Conservation (phyloP, 1,284 basidiomycete genomes). For the Puccinia coronata region DNA sequence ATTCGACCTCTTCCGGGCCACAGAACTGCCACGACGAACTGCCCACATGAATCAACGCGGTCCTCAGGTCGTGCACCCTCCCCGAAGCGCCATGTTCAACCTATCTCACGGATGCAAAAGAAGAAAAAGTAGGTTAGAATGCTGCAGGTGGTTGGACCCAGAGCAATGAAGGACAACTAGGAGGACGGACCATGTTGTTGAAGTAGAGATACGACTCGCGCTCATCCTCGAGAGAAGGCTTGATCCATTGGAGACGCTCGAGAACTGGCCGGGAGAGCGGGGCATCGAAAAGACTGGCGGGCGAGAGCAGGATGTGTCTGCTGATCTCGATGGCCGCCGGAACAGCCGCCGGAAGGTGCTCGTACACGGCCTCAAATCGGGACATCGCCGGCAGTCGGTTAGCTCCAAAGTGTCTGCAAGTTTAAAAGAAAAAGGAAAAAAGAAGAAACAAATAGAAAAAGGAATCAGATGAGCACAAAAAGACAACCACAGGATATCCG, state of each 20-base stretch:
- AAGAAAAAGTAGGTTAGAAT: not conserved
- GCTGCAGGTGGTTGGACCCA: too few species aligned
- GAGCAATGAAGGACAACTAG: not conserved
- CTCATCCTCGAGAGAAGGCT: constrained; percentile 8
- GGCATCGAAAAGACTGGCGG: not conserved
- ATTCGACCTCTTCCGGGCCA: not conserved
- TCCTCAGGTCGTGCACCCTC: not conserved
- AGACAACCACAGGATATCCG: too few species aligned
- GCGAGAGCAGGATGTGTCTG: constrained; percentile 10
- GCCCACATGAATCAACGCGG: not conserved
- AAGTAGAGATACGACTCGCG: constrained; percentile 15
- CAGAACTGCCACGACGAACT: constrained; percentile 11
- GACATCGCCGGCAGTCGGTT: too few species aligned
- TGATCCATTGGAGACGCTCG: constrained; percentile 19
- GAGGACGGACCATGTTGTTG: constrained; percentile 13
- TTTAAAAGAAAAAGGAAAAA: too few species aligned
- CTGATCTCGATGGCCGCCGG: constrained; percentile 20
- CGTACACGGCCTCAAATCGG: constrained; percentile 2
- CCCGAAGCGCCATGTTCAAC: constrained; percentile 14
- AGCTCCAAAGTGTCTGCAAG: too few species aligned
- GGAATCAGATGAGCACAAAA: too few species aligned
- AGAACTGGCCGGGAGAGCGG: constrained; percentile 7
- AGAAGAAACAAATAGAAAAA: too few species aligned
- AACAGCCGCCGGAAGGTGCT: not conserved
- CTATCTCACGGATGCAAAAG: not conserved